Evolutionary conservation across 805 yeast species (phyloP).

Genomic region (Candida suzukii): DNA sequence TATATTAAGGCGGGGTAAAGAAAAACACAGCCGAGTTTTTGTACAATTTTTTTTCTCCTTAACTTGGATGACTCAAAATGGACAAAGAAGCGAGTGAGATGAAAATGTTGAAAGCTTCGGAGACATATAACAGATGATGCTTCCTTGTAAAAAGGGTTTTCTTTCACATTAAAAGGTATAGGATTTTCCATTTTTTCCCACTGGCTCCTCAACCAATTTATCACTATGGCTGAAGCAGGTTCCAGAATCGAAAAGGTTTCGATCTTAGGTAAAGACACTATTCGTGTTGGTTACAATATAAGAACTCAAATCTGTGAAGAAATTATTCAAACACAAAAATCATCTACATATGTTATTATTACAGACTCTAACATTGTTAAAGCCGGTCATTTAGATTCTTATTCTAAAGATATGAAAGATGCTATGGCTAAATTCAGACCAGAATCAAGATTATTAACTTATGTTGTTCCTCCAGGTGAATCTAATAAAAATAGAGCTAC

Average conservation of each 20-base stretch:
- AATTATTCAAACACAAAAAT: conserved; percentile 51
- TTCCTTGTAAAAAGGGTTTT: too few species aligned
- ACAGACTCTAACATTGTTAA: conserved; percentile 77
- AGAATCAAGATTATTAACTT: conserved; percentile 60
- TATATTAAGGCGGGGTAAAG: too few species aligned
- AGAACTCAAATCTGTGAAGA: conserved; percentile 67
- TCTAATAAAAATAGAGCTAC: conserved; percentile 81
- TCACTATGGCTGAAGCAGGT: conserved; percentile 13
- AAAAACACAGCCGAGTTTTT: too few species aligned
- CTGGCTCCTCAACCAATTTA: neutral
- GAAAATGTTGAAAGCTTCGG: too few species aligned
- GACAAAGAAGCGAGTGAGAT: too few species aligned
- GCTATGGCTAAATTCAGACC: conserved; percentile 33
- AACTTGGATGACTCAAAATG: too few species aligned
- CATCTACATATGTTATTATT: conserved; percentile 88
- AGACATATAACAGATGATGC: too few species aligned
- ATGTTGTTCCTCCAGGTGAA: conserved; percentile 87
- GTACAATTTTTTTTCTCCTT: too few species aligned
- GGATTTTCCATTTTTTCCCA: too few species aligned
- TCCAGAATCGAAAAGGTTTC: conserved; percentile 43
- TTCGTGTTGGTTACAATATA: conserved; percentile 86
- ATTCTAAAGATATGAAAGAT: conserved; percentile 34
- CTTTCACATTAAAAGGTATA: too few species aligned
- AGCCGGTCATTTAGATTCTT: conserved; percentile 51
- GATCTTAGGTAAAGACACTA: conserved; percentile 75